Evolutionary conservation across 1,139 yeast genomes (phyloP).

Genomic region (Blastobotrys illinoisensis): DNA sequence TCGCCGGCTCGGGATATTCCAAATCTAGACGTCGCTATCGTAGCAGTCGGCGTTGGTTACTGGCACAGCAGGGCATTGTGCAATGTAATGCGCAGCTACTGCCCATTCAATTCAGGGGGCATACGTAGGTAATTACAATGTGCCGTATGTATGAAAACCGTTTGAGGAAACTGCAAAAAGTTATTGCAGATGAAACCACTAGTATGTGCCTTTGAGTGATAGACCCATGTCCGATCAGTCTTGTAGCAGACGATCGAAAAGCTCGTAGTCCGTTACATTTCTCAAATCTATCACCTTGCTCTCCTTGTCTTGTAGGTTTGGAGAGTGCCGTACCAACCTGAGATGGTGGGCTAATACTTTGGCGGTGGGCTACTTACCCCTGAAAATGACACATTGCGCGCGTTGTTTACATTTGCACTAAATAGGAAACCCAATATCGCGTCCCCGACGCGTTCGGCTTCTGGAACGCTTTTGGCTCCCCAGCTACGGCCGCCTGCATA

Average conservation of each 20-base stretch:
- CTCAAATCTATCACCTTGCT: too few relatives aligned
- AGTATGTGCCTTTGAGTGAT: neutral
- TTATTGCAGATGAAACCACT: neutral
- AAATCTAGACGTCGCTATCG: too few relatives aligned
- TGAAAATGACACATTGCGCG: neutral
- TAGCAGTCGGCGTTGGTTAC: too few relatives aligned
- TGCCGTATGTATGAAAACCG: neutral
- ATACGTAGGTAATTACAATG: too few relatives aligned
- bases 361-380: neutral
- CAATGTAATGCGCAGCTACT: neutral
- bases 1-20: too few relatives aligned
- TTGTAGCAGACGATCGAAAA: neutral
- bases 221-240: neutral
- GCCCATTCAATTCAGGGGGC: neutral
- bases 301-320: too few relatives aligned
- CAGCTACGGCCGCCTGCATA: neutral
- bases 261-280: too few relatives aligned
- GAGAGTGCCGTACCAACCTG: too few relatives aligned
- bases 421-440: neutral
- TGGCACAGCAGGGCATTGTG: neutral
- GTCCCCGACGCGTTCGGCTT: neutral
- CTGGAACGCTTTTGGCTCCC: neutral
- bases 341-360: too few relatives aligned
- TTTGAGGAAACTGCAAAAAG: neutral
- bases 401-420: neutral